Evolutionary conservation across 495 filamentous ascomycete genomes (phyloP).

Genomic region (Ramalina peruviana): DNA sequence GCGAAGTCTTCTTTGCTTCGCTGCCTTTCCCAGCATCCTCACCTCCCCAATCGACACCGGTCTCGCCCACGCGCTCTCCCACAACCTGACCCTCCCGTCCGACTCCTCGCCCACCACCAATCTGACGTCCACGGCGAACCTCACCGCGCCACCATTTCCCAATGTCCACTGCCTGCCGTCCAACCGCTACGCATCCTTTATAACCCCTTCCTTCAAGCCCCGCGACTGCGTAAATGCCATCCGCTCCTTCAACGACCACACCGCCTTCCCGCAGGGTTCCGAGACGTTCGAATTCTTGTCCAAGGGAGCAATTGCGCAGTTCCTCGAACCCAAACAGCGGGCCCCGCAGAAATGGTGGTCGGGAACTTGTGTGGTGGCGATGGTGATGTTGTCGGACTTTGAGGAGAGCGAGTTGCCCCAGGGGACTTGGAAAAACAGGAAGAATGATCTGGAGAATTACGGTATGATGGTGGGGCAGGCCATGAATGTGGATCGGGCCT

Average conservation of each 20-base stretch:
- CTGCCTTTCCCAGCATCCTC: not conserved
- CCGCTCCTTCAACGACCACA: not conserved
- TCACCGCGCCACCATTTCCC: not conserved
- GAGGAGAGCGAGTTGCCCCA: too few relatives aligned
- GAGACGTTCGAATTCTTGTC: not conserved
- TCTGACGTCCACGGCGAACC: not conserved
- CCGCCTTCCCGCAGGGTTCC: not conserved
- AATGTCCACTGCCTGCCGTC: not conserved
- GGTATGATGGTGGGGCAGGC: too few relatives aligned
- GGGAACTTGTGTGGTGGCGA: too few relatives aligned
- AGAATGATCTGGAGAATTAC: too few relatives aligned
- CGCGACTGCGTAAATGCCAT: slow-evolving; percentile 2
- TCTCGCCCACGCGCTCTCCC: not conserved
- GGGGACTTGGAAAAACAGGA: too few relatives aligned
- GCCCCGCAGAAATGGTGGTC: too few relatives aligned
- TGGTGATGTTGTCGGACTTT: too few relatives aligned
- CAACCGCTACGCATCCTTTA: not conserved
- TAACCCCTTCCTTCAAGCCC: not conserved
- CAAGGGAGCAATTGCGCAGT: too few relatives aligned
- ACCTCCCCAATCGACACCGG: not conserved
- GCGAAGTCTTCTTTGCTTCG: not conserved
- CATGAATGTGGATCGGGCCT: too few relatives aligned
- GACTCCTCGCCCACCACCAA: not conserved
- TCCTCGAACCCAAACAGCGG: too few relatives aligned
- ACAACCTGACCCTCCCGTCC: not conserved